Conservation (phyloP, 768 basidiomycete species). For the Suillus luteus region DNA sequence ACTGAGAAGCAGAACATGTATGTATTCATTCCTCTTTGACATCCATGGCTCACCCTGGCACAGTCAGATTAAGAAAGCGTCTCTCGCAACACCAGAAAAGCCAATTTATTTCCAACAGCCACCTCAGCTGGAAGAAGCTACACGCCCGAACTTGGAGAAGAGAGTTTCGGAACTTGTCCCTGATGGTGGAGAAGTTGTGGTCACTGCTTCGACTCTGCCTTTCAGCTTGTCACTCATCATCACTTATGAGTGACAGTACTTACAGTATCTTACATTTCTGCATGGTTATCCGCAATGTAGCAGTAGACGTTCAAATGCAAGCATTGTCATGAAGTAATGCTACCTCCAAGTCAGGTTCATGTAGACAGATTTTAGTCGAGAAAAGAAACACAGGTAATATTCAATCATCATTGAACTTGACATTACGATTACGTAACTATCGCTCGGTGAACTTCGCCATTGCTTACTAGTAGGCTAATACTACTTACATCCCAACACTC, state of each 20-base stretch:
- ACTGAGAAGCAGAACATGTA: constrained; percentile 90
- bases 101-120: constrained; percentile 95
- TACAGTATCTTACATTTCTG: constrained; percentile 2
- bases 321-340: neutral
- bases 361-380: neutral
- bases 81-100: constrained; percentile 72
- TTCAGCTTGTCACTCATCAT: constrained; percentile 78
- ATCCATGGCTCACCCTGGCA: neutral
- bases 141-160: constrained; percentile 89
- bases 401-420: neutral
- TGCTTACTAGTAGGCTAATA: no score
- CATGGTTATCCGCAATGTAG: constrained; percentile 8
- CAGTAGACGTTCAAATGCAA: constrained; percentile 11
- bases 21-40: constrained; percentile 31
- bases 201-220: constrained; percentile 87
- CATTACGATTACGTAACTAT: neutral
- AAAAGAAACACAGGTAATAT: neutral
- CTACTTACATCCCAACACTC: neutral
- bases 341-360: neutral
- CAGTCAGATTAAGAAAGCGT: constrained; percentile 98
- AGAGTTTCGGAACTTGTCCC: constrained; percentile 79
- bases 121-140: constrained; percentile 85
- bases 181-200: constrained; percentile 76
- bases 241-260: constrained; percentile 42
- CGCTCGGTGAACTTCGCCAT: neutral